phyloP scores from a whole-genome alignment of 2,329 filamentous ascomycete genomes.

The Aspergillus phoenicis region DNA sequence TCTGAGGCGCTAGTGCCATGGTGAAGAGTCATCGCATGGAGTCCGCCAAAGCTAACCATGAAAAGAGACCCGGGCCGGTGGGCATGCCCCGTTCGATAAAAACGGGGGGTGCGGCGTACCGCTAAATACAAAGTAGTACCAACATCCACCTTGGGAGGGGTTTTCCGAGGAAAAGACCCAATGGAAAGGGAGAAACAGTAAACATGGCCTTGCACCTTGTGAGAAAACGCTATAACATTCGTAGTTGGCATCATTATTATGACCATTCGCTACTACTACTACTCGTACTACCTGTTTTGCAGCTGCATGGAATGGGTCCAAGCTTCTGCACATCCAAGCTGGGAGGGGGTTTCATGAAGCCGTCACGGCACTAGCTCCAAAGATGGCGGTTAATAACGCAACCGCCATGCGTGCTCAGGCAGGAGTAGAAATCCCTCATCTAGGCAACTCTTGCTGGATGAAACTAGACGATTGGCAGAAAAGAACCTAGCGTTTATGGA shows the following conservation, averaged over 20 bases:
- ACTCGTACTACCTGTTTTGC: not conserved
- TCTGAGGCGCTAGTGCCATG: slow-evolving; percentile 10
- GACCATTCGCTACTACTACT: not conserved
- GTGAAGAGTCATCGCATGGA: slow-evolving; percentile 7
- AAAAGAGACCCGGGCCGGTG: slow-evolving; percentile 4
- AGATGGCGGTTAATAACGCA: slow-evolving; percentile 4
- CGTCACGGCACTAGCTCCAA: not conserved
- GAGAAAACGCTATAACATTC: not conserved
- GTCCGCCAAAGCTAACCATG: not conserved
- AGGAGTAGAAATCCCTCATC: not conserved
- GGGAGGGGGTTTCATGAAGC: not conserved
- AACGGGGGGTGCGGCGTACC: not conserved
- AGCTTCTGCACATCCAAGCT: slow-evolving; percentile 1
- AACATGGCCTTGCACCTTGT: slow-evolving; percentile 4
- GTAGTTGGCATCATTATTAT: not conserved
- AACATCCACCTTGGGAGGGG: slow-evolving; percentile 1
- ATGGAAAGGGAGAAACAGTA: slow-evolving; percentile 1
- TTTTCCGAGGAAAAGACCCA: slow-evolving; percentile 19
- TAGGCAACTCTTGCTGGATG: not conserved
- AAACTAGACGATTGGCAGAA: not conserved
- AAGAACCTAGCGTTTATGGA: no score
- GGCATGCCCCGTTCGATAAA: not conserved
- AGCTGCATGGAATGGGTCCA: not conserved
- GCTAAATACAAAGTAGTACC: no score
- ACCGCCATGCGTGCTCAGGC: not conserved